Base-by-base conservation (phyloP, 2,329 filamentous ascomycete species). In the Colletotrichum limetticola region DNA sequence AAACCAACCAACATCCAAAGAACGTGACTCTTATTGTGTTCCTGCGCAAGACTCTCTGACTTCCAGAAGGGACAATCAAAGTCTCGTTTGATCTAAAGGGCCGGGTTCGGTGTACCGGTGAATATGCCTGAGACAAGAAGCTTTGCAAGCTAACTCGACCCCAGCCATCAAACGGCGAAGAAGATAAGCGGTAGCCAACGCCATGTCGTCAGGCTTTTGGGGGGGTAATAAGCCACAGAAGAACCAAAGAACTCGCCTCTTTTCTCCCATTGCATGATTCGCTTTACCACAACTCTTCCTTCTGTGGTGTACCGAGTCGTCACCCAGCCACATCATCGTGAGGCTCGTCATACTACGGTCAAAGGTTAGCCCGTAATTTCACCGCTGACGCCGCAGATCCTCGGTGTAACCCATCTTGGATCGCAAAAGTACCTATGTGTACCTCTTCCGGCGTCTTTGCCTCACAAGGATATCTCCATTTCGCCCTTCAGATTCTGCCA, bases 401-500 rank as follows among this genome's bases (percentile, higher is more conserved):
- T 49, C 19, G 42, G 42, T 49, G 42, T 22, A 22, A n/a, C 42
- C 42, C 6, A 9, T 49, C 19, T 9, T 49, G 19, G 42, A 11
- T 49, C 7, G 4, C 19, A 11, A 49, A 46, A 49, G 42, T 49
- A 49, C 8, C 19, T 3, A 8, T 4, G 7, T n/a, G 42, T 49
- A n/a, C 19, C 42, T 49, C 19, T 49, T 49, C 42, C 42, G 19
- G 19, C 42, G 8, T 22, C 8, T 9, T 49, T 49, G 8, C 42
- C 42, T 49, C 42, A 4, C 42, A n/a, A 49, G 42, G 4, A 19
- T 49, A 49, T 19, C 16, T n/a, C 3, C 4, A n/a, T 9, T 9
- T n/a, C 7, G 7, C 7, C 16, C 19, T 16, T 55, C 30, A 72
- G 7, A 72, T 74, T 11, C 70, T 77, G 2, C 78, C 78, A 2